Evolutionary conservation across 176 grass and related monocot species (phyloP), one percentile per base, ranked within the genome.

Genomic region (Rhynchospora pubera): DNA sequence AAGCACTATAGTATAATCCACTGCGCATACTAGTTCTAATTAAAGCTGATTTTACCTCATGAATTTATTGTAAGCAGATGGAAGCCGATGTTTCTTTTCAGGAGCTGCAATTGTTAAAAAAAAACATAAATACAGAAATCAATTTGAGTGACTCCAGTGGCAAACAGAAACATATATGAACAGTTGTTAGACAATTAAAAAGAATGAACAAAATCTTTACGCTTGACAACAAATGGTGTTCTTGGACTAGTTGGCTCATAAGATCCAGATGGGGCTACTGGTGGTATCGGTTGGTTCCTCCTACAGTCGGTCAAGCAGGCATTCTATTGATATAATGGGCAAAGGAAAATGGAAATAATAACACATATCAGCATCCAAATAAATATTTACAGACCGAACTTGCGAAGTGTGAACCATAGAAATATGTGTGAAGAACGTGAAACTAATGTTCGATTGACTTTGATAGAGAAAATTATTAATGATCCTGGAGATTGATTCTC

Each of bases 31-130:
- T 74, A 32, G 26, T 77, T 7, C 12, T 39, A 39, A 39, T 39
- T 39, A 30, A 56, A 77, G 12, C 30, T 82, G 67, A 65, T 22
- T 22, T 88, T 71, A 93, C 93, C 90, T 97, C 93, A 97, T 97
- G 89, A 97, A 97, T 59, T 89, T 89, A 64, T 97, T 97, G 84
- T 97, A 97, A 83, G 93, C 93, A 52, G 93, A 97, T 62, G 93
- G 91, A 65, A 93, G 89, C 43, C 93, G 87, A 57, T 93, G 93
- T 79, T 97, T 97, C 89, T 97, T 97, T 79, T 93, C 93, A 30
- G 93, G 93, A 84, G 93, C 93, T 97, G 69, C 44, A 90, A 88
- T 70, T 7, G 57, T 71, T 30, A 79, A 21, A 16, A 65, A n/a
- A 51, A 83, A 82, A 87, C 6, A 30, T 46, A 23, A 48, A 72